phyloP scores from a whole-genome alignment of 805 yeast species.

The Metschnikowia arizonensis region DNA sequence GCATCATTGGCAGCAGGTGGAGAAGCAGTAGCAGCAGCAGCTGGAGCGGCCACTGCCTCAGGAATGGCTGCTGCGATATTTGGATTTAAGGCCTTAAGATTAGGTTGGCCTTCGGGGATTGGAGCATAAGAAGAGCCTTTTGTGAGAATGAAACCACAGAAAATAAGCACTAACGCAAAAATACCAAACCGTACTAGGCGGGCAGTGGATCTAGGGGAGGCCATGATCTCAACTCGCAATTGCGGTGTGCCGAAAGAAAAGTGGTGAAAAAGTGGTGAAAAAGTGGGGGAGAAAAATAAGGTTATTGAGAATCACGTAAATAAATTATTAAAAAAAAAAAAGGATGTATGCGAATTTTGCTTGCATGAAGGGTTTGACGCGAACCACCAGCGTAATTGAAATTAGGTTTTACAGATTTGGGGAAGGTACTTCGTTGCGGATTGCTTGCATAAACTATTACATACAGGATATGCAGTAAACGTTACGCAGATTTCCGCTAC shows the following conservation, averaged over 20 bases:
- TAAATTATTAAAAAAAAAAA: background rate
- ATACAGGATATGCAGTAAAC: background rate
- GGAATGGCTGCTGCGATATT: background rate
- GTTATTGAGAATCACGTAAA: background rate
- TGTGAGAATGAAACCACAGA: conserved; percentile 46
- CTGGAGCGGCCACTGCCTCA: background rate
- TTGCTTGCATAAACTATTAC: no score
- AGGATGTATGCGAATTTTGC: background rate
- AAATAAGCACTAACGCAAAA: conserved; percentile 42
- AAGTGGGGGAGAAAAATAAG: background rate
- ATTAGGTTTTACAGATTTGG: no score
- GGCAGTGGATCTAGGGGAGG: conserved; percentile 42
- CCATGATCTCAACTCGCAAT: conserved; percentile 11
- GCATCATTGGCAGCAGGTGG: conserved; percentile 11
- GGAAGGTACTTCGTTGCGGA: no score
- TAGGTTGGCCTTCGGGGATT: background rate
- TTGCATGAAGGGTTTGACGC: conserved; percentile 1
- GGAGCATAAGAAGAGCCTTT: conserved; percentile 41
- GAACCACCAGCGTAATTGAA: no score
- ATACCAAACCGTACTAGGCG: conserved; percentile 46
- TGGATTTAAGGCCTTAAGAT: background rate
- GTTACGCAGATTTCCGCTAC: background rate
- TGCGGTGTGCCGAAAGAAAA: background rate
- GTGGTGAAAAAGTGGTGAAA: background rate
- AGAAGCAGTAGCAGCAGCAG: conserved; percentile 6